A percentile compares a stretch with the other conserved stretches of the same genome.
Evolutionary conservation across 140 eudicot species (phyloP).

Genomic region (Bidens hawaiensis): DNA sequence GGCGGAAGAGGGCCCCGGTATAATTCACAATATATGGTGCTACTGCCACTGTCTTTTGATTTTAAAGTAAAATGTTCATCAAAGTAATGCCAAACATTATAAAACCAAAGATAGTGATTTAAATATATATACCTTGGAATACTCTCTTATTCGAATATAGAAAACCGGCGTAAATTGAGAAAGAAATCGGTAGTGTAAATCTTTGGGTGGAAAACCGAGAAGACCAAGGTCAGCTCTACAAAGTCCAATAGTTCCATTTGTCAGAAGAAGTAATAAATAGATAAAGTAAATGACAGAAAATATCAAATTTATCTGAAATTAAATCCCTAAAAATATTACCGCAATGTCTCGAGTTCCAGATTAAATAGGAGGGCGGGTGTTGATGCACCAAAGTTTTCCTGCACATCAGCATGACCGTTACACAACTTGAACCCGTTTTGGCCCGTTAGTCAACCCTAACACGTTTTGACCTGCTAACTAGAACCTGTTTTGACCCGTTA

Average conservation of each 20-base stretch:
- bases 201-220: constrained; percentile 88
- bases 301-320: neutral
- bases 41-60: constrained; percentile 93
- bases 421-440: too few species aligned
- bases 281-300: neutral
- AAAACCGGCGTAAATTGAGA: constrained; percentile 85
- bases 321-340: constrained; percentile 35
- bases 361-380: constrained; percentile 88
- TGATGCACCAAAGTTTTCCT: constrained; percentile 79
- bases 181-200: constrained; percentile 88
- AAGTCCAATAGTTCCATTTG: constrained; percentile 1
- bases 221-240: constrained; percentile 95
- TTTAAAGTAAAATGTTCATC: constrained; percentile 26
- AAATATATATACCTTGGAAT: constrained; percentile 68
- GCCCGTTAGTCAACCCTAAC: too few species aligned
- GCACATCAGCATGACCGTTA: constrained; percentile 25
- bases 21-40: constrained; percentile 91
- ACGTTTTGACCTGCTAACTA: too few species aligned
- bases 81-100: constrained; percentile 17
- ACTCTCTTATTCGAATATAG: constrained; percentile 89
- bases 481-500: too few species aligned
- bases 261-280: neutral
- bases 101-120: neutral
- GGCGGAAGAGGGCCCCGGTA: constrained; percentile 91
- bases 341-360: constrained; percentile 91